Conservation (phyloP, 2,329 filamentous ascomycete species). For the Claviceps purpurea region DNA sequence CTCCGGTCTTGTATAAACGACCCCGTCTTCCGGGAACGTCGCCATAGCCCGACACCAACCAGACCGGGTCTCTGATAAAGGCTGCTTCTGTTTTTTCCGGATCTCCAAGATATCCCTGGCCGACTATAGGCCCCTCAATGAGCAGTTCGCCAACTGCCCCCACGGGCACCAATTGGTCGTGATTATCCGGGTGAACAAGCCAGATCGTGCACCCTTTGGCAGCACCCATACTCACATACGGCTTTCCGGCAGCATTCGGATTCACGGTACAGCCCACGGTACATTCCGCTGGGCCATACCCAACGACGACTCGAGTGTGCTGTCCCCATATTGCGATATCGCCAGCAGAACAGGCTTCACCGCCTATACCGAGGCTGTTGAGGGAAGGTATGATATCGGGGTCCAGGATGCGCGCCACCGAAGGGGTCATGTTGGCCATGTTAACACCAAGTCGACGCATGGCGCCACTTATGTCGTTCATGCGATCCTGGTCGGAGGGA, state of each 20-base stretch:
- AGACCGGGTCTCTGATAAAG: constrained; percentile 28
- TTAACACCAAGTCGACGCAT: constrained; percentile 27
- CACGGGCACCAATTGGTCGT: constrained; percentile 13
- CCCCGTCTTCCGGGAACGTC: constrained; percentile 2
- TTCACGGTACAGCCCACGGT: constrained; percentile 1
- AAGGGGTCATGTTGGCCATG: constrained; percentile 31
- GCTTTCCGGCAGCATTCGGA: neutral
- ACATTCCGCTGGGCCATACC: constrained; percentile 1
- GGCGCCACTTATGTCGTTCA: constrained; percentile 30
- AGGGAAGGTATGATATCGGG: neutral
- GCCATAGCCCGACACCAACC: constrained; percentile 2
- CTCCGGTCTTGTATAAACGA: constrained; percentile 33
- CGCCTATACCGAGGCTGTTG: neutral
- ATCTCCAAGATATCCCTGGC: constrained; percentile 35
- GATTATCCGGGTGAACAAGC: constrained; percentile 2
- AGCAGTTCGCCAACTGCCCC: constrained; percentile 23
- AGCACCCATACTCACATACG: constrained; percentile 1
- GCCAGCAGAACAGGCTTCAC: constrained; percentile 1
- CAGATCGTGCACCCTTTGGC: constrained; percentile 2
- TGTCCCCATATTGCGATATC: constrained; percentile 1
- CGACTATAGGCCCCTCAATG: constrained; percentile 31
- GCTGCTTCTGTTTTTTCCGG: constrained; percentile 29
- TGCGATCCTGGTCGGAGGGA: constrained; percentile 23
- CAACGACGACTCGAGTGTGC: constrained; percentile 1
- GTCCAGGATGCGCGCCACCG: neutral